phyloP scores from a whole-genome alignment of 129 eudicot genomes.

The Helianthus tuberosus region DNA sequence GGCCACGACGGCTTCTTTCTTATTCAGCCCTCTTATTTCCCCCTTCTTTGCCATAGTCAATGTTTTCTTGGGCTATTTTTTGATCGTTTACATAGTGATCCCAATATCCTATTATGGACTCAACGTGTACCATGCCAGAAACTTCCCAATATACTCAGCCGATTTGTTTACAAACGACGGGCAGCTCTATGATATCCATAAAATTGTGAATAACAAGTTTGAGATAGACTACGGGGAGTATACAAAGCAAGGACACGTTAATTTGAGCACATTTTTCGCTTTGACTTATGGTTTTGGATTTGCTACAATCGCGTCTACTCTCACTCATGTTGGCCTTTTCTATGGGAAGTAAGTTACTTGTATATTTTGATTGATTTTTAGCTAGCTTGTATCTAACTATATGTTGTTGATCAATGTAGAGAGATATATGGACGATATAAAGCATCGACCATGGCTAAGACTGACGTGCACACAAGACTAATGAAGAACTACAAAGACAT shows the following conservation, averaged over 20 bases:
- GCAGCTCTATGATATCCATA: slow-evolving; percentile 45
- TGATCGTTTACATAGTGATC: slow-evolving; percentile 51
- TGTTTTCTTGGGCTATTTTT: slow-evolving; percentile 56
- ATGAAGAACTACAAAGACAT: slow-evolving; percentile 75
- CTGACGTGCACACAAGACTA: slow-evolving; percentile 75
- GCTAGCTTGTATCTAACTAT: neutral
- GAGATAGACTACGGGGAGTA: slow-evolving; percentile 55
- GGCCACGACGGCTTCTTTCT: slow-evolving; percentile 62
- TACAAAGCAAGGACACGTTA: slow-evolving; percentile 49
- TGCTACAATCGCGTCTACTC: slow-evolving; percentile 72
- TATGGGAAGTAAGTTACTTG: slow-evolving; percentile 61
- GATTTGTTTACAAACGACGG: slow-evolving; percentile 54
- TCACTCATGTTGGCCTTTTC: slow-evolving; percentile 69
- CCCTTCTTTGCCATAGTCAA: slow-evolving; percentile 80
- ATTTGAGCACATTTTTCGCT: slow-evolving; percentile 67
- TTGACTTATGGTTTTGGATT: slow-evolving; percentile 75
- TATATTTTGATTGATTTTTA: neutral
- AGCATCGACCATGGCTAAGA: slow-evolving; percentile 52
- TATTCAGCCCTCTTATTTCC: slow-evolving; percentile 63
- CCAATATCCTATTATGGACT: slow-evolving; percentile 73
- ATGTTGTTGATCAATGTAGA: slow-evolving; percentile 19
- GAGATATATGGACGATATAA: slow-evolving; percentile 52
- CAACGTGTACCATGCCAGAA: slow-evolving; percentile 58
- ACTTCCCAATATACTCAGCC: slow-evolving; percentile 54
- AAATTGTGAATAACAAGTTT: slow-evolving; percentile 51